Evolutionary conservation across 2,329 filamentous ascomycete species (phyloP), one percentile per base, ranked within the genome.

Genomic region (Plectosphaerella cucumerina): DNA sequence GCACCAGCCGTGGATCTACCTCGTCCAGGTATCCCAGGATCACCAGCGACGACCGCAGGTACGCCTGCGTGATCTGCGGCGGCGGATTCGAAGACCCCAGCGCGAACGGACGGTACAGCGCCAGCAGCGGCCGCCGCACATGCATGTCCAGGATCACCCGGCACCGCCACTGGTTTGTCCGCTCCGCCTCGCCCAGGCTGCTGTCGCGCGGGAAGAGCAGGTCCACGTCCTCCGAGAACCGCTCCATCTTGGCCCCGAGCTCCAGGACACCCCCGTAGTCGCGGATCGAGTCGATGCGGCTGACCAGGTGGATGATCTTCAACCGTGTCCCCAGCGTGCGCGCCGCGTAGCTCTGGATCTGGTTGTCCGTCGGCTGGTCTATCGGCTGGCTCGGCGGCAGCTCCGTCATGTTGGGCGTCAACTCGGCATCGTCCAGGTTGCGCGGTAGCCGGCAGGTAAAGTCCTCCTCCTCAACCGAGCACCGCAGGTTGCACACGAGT

Each of bases 21-120:
- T 81, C 77, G 53, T 81, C 77, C 43, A 81, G 65, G 51, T 80
- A 81, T 14, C 73, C 76, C 45, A 81, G 65, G n/a, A 82, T 71
- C 15, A 76, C 70, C 70, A 81, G 79, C 3, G 75, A 80, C 0
- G 77, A 81, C 47, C 75, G 70, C 34, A 82, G 62, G 53, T 81
- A 82, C 5, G 73, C 69, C 22, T 75, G 71, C 45, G 75, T 70
- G 33, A 82, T 79, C 51, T 79, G 76, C 6, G 70, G 65, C 11
- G 77, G 78, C 3, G 72, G 74, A 49, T 77, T 75, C 6, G 70
- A 61, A 4, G 73, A 69, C n/a, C 77, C 75, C 54, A 82, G 65
- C 5, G 76, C 78, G 57, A 81, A 77, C 3, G 78, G 78, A 1
- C 78, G 71, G 60, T 82, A 82, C 5, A 82, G 65, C 1, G 75